Conservation (phyloP, 768 basidiomycete species). For the Kwoniella sp. region DNA sequence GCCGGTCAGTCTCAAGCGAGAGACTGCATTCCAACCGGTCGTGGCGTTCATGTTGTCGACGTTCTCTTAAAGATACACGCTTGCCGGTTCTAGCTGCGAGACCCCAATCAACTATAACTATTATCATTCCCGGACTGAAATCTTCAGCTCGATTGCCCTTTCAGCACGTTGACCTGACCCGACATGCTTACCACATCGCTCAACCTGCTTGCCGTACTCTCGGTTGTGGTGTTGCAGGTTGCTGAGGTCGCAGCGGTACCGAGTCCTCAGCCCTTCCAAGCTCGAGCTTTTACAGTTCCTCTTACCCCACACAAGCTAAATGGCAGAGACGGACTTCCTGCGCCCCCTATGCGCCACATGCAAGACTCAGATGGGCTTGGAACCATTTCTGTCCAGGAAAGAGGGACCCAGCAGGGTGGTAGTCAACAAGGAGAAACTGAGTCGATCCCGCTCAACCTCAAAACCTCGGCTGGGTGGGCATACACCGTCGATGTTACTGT, state of each 20-base stretch:
- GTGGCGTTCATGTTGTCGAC: no score
- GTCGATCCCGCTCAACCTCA: conserved; percentile 5
- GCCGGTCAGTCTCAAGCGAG: no score
- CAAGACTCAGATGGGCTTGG: no score
- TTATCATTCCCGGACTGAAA: no score
- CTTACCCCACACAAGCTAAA: background rate
- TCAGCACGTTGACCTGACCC: no score
- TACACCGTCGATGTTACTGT: conserved; percentile 9
- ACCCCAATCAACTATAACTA: no score
- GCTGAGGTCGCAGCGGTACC: background rate
- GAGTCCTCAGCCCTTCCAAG: background rate
- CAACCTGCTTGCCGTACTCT: background rate
- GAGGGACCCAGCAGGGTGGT: background rate
- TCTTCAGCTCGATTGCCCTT: no score
- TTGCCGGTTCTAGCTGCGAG: no score
- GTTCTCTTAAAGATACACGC: no score
- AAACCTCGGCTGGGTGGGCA: background rate
- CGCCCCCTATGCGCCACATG: no score
- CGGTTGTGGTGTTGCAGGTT: background rate
- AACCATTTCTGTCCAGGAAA: background rate
- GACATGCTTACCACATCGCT: background rate
- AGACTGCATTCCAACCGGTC: no score
- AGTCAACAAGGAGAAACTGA: background rate
- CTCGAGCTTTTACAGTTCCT: background rate
- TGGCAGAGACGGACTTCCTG: background rate